These are phyloP conservation scores for Ascoidea tarda DNA, from an alignment of 805 yeast genomes.

Conservation along the genomic window DNA sequence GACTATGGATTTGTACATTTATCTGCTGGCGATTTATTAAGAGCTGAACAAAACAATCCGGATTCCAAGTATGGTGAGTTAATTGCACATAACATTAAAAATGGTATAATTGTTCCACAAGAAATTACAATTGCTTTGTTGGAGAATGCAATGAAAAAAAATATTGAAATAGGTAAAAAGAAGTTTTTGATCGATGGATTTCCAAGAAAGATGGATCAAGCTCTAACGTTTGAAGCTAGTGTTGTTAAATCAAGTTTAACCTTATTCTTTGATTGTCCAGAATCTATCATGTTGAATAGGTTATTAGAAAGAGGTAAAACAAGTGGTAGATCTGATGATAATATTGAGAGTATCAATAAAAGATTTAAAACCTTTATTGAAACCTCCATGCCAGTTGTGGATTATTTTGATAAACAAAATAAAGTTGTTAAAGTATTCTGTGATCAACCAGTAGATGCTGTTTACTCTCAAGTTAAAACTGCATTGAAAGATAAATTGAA, in stretches of 20 bases:
- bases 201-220: constrained; percentile 98
- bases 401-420: constrained; percentile 56
- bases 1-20: constrained; percentile 77
- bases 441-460: constrained; percentile 68
- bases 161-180: constrained; percentile 30
- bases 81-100: constrained; percentile 71
- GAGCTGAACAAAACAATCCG: constrained; percentile 79
- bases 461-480: constrained; percentile 50
- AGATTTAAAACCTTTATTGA: constrained; percentile 78
- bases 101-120: constrained; percentile 90
- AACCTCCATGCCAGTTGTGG: constrained; percentile 89
- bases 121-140: constrained; percentile 74
- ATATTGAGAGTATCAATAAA: constrained; percentile 78
- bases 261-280: constrained; percentile 72
- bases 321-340: constrained; percentile 89
- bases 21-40: constrained; percentile 90
- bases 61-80: constrained; percentile 79
- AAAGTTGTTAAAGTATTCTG: constrained; percentile 73
- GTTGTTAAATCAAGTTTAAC: constrained; percentile 60
- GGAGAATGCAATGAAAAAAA: constrained; percentile 59
- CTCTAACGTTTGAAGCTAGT: constrained; percentile 75
- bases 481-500: constrained; percentile 36
- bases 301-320: constrained; percentile 87
- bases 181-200: constrained; percentile 85
- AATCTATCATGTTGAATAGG: constrained; percentile 69